Evolutionary conservation across 495 filamentous ascomycete genomes (phyloP), one percentile per base, ranked within the genome.

Genomic region (Penicillium soppii): DNA sequence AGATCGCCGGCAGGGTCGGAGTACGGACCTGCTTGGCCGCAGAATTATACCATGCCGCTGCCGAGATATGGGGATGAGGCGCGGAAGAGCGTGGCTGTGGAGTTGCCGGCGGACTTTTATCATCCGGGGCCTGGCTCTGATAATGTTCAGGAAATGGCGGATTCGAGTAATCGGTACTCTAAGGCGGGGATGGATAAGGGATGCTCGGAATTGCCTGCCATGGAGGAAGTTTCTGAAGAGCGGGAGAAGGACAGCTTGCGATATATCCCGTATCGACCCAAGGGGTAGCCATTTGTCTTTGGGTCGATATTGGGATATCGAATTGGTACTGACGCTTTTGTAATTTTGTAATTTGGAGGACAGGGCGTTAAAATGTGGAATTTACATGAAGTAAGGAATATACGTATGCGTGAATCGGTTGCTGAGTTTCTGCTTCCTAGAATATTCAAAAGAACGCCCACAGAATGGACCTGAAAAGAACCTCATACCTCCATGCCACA

Each of bases 31-130:
- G n/a, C 19, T 6, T 27, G 20, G 21, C 5, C 22, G 20, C 1
- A 15, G 30, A 54, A 7, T 5, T 30, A 30, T 15, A 20, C 40
- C 9, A 30, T 16, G 8, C 23, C 42, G 30, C n/a, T n/a, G n/a
- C 27, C 52, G 9, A 29, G 43, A 22, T 15, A 32, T 21, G 47
- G 21, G 9, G 17, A 30, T 7, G 36, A 46, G 1, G 37, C 29
- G 2, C 5, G 29, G 7, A 37, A 52, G 12, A 29, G 4, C 13
- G 21, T 56, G 3, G 22, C 38, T 5, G 52, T 38, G 4, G 56
- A 58, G 21, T 42, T 58, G 21, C 52, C 56, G 10, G 56, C 36
- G 4, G 48, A 56, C 26, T 48, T 32, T 13, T 26, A 51, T 25
- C 47, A 55, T 47, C 37, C 33, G 1, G 22, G 33, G 23, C 15